Evolutionary conservation across 192 early-diverging fungal species (phyloP).

Genomic region (Phlyctochytrium arcticum): DNA sequence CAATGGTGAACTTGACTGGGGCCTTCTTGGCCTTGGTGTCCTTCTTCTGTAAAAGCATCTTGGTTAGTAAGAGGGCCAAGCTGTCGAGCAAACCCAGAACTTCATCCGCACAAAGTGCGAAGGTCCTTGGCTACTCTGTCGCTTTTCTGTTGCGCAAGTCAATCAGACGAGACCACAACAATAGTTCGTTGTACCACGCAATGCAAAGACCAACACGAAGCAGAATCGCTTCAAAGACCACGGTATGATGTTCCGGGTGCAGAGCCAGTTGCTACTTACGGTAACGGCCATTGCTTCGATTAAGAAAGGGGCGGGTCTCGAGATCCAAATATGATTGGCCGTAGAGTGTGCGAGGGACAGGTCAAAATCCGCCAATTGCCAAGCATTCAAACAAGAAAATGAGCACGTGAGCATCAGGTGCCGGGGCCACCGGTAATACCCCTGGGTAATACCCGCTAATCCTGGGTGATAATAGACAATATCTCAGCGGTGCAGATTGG

Average conservation of each 20-base stretch:
- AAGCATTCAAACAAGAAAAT: neutral
- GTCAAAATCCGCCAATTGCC: neutral
- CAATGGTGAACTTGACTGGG: constrained; percentile 82
- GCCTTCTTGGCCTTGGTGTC: constrained; percentile 45
- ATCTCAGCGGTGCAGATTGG: too few species aligned
- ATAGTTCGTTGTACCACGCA: neutral
- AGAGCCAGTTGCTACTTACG: too few species aligned
- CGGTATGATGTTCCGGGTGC: too few species aligned
- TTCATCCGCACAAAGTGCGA: neutral
- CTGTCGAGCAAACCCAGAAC: constrained; percentile 19
- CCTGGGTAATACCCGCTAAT: neutral
- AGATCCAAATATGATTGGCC: neutral
- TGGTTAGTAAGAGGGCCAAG: too few species aligned
- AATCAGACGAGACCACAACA: neutral
- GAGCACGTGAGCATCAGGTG: neutral
- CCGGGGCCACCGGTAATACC: neutral
- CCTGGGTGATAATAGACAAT: too few species aligned
- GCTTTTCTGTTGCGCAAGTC: neutral
- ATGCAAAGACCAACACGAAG: neutral
- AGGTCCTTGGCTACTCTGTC: constrained; percentile 15
- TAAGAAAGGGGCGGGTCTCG: neutral
- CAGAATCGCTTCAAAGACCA: neutral
- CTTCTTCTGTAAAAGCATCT: constrained; percentile 11
- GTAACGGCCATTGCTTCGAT: neutral
- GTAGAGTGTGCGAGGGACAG: neutral